Conservation (phyloP, 257 asterid genomes). For the Mitragyna speciosa region DNA sequence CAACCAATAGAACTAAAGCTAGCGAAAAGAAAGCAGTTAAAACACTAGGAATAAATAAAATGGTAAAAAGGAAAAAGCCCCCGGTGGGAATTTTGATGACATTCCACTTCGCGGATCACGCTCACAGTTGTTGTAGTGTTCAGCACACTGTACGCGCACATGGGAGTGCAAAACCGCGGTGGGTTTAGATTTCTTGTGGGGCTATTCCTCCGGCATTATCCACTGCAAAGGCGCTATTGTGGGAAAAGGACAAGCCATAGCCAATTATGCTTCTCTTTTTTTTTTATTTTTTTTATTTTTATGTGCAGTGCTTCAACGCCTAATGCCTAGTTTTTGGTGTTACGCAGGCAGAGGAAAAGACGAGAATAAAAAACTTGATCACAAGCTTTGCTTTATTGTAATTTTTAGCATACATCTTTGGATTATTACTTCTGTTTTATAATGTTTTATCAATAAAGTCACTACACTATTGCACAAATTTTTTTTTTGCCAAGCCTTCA, state of each 20-base stretch:
- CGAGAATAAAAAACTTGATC: no score
- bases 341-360: neutral
- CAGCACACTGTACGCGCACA: neutral
- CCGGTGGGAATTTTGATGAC: neutral
- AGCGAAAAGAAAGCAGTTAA: neutral
- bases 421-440: no score
- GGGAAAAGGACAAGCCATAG: slow-evolving; percentile 4
- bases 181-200: neutral
- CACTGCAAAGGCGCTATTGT: neutral
- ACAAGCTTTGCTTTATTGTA: no score
- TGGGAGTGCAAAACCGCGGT: slow-evolving; percentile 1
- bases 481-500: no score
- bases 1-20: slow-evolving; percentile 4
- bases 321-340: neutral
- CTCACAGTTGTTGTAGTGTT: neutral
- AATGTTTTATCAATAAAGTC: no score
- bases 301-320: neutral
- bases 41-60: neutral
- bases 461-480: no score
- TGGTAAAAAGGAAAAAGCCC: neutral
- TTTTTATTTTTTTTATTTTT: no score
- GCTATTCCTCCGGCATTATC: neutral
- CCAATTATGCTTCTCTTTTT: neutral
- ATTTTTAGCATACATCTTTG: no score
- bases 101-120: neutral